Conservation (phyloP, 1,284 basidiomycete species). For the Sporisorium scitamineum region DNA sequence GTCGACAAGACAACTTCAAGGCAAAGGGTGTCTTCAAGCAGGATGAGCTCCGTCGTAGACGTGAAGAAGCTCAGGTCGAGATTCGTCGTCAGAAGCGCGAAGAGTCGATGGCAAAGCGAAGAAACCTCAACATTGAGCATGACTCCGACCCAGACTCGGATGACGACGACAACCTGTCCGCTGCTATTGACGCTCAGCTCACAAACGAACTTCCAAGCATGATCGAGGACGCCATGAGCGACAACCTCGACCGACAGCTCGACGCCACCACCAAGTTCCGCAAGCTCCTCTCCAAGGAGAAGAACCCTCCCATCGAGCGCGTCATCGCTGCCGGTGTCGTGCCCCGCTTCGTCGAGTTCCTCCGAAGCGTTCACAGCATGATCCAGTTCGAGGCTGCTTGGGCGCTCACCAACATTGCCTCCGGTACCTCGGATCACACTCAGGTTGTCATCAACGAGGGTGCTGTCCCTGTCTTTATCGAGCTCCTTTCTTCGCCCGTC, state of each 20-base stretch:
- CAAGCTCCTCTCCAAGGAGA: constrained; percentile 95
- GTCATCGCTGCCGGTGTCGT: constrained; percentile 99
- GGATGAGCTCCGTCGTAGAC: constrained; percentile 67
- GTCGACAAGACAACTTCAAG: constrained; percentile 68
- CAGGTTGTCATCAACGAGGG: constrained; percentile 95
- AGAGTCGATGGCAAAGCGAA: constrained; percentile 68
- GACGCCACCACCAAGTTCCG: constrained; percentile 96
- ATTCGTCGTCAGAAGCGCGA: constrained; percentile 69
- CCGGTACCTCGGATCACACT: constrained; percentile 97
- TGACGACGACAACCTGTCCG: constrained; percentile 59
- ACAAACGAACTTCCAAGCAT: constrained; percentile 82
- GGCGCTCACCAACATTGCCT: constrained; percentile 99
- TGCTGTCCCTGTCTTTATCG: constrained; percentile 96
- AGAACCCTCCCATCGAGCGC: constrained; percentile 99
- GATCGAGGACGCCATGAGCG: constrained; percentile 92
- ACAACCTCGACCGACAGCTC: constrained; percentile 88
- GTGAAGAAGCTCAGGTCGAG: constrained; percentile 69
- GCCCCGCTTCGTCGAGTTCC: constrained; percentile 95
- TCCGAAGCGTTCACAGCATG: constrained; percentile 89
- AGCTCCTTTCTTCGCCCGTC: constrained; percentile 67
- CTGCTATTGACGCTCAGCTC: constrained; percentile 73
- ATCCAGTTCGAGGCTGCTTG: constrained; percentile 99
- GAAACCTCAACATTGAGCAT: constrained; percentile 63
- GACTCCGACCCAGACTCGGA: constrained; percentile 66
- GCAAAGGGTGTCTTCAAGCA: constrained; percentile 67